Evolutionary conservation across 495 filamentous ascomycete genomes (phyloP), one percentile per base, ranked within the genome.

Genomic region (Umbilicaria muhlenbergii): DNA sequence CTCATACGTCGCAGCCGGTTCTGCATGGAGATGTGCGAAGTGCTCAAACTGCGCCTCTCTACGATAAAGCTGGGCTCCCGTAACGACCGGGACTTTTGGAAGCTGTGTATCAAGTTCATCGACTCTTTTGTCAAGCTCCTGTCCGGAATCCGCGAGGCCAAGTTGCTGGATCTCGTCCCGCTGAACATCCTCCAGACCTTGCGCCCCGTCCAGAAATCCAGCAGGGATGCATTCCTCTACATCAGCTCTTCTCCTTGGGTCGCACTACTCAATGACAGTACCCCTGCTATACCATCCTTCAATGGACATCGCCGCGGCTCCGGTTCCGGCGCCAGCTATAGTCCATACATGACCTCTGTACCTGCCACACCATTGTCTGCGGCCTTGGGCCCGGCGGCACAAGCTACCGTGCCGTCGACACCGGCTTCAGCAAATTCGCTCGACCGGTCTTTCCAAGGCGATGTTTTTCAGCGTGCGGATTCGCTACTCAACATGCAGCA

Each of bases 401-500:
- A 91, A 57, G 86, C 87, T 2, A 94, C 87, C 1, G 78, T 94
- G 15, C 85, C 86, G 5, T 81, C 78, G 8, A 86, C 81, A 0
- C 82, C 83, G 18, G 75, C 78, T 43, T 81, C 72, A 55, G 75
- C 71, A 2, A 82, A 80, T 54, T 68, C 66, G 24, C 62, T 68
- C 36, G 71, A 75, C 46, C 67, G 68, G 21, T 76, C 76, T 40
- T 83, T 85, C 49, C 67, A 64, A 19, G 78, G 80, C 4, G 77
- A 81, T 45, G 77, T 85, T 3, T 86, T 83, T 58, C 77, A 86
- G 53, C 67, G 83, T 24, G 79, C 82, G 0, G 83, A 89, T 45
- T 67, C 77, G 11, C 59, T 84, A 33, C 69, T 85, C 34, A 74
- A 72, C 5, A 77, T 75, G 69, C 64, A 65, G 37, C 51, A 52